Percentiles rank a stretch among this genome's conserved stretches.
Evolutionary conservation across 208 protist genomes (phyloP).

Genomic region (Wallacemonas sp.): DNA sequence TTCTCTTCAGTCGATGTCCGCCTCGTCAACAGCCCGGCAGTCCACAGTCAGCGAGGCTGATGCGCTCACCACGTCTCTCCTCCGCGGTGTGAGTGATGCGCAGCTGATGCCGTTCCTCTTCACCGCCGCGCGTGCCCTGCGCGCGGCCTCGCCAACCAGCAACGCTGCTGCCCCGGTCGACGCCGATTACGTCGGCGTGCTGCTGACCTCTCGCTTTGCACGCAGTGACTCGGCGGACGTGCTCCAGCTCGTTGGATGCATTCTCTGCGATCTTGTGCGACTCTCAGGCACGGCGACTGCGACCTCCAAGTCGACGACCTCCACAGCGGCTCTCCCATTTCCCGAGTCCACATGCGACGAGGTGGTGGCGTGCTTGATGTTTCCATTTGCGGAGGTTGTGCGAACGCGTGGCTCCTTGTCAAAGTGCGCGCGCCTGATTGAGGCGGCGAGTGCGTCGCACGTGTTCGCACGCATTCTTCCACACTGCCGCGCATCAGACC

Average conservation of each 20-base stretch:
- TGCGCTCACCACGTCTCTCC: slow-evolving; percentile 6
- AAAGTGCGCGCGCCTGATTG: slow-evolving; percentile 46
- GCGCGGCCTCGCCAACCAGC: slow-evolving; percentile 19
- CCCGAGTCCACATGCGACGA: slow-evolving; percentile 31
- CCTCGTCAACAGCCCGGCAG: not conserved
- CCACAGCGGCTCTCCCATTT: slow-evolving; percentile 37
- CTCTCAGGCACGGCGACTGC: slow-evolving; percentile 11
- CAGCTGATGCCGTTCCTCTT: slow-evolving; percentile 37
- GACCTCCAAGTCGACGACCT: not conserved
- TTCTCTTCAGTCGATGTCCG: slow-evolving; percentile 4
- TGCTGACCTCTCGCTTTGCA: slow-evolving; percentile 58
- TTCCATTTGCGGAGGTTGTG: slow-evolving; percentile 43
- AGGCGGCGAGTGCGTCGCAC: slow-evolving; percentile 51
- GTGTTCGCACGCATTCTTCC: slow-evolving; percentile 52
- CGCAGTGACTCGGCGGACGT: slow-evolving; percentile 46
- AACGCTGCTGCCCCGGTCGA: slow-evolving; percentile 27
- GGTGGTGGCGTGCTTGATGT: slow-evolving; percentile 45
- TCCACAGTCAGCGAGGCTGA: not conserved
- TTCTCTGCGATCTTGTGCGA: slow-evolving; percentile 62
- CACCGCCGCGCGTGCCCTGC: slow-evolving; percentile 29
- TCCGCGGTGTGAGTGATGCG: slow-evolving; percentile 27
- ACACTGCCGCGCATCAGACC: slow-evolving; percentile 30
- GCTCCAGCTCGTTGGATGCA: slow-evolving; percentile 58
- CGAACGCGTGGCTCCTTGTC: slow-evolving; percentile 24
- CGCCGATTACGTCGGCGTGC: slow-evolving; percentile 31